Percentiles rank a stretch among this genome's conserved stretches.
Evolutionary conservation across 202 grass and related monocot genomes (phyloP).

Genomic region (Zizania palustris): DNA sequence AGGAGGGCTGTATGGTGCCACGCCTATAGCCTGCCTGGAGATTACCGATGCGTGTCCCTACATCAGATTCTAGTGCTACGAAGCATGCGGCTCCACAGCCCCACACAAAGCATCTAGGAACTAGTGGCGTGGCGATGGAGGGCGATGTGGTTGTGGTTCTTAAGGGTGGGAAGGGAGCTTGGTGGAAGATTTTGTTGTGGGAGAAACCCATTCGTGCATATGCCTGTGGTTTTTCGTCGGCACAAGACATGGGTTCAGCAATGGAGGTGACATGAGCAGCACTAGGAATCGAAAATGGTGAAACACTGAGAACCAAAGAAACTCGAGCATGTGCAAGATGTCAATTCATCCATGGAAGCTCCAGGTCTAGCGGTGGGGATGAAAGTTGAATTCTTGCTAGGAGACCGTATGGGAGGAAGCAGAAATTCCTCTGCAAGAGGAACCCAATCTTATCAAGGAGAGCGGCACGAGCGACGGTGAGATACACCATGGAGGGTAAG

Average conservation of each 20-base stretch:
- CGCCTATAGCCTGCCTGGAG: too few relatives aligned
- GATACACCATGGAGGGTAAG: too few relatives aligned
- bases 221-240: slow-evolving; percentile 20
- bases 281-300: slow-evolving; percentile 3
- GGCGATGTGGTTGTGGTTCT: too few relatives aligned
- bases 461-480: too few relatives aligned
- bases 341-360: slow-evolving; percentile 37
- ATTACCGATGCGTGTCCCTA: too few relatives aligned
- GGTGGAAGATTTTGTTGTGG: neutral
- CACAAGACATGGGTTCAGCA: neutral
- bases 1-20: too few relatives aligned
- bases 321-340: neutral
- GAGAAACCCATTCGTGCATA: neutral
- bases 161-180: too few relatives aligned
- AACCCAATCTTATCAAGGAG: slow-evolving; percentile 23
- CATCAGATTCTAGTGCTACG: too few relatives aligned
- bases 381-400: slow-evolving; percentile 24
- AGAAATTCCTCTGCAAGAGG: slow-evolving; percentile 35
- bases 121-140: neutral
- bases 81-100: too few relatives aligned
- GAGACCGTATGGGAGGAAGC: slow-evolving; percentile 10
- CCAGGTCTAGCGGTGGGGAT: slow-evolving; percentile 27
- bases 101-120: neutral
- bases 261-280: neutral
- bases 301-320: slow-evolving; percentile 4